Evolutionary conservation across 2,329 filamentous ascomycete species (phyloP).

Genomic region (Fusarium domesticum): DNA sequence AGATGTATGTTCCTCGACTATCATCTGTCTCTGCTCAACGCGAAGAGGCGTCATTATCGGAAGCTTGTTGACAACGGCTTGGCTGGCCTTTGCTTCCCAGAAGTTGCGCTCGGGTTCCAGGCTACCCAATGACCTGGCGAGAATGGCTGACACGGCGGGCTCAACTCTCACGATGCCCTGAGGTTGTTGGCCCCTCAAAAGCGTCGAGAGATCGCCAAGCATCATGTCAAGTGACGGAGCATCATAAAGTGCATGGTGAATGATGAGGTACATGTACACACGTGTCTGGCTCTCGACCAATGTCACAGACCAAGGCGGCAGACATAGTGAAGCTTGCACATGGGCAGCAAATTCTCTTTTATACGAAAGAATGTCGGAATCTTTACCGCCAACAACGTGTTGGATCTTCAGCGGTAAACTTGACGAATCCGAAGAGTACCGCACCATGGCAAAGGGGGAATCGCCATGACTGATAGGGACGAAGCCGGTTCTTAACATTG

Average conservation of each 20-base stretch:
- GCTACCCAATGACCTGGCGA: constrained; percentile 33
- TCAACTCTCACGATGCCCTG: constrained; percentile 28
- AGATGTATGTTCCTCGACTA: constrained; percentile 35
- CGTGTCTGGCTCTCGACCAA: constrained; percentile 37
- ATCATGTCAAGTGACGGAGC: constrained; percentile 68
- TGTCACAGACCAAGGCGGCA: constrained; percentile 62
- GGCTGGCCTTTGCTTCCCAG: constrained; percentile 58
- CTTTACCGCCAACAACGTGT: background rate
- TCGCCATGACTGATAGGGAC: constrained; percentile 56
- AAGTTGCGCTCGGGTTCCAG: constrained; percentile 47
- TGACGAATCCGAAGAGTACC: constrained; percentile 40
- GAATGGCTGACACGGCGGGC: constrained; percentile 40
- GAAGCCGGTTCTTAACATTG: constrained; percentile 77
- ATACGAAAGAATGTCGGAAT: constrained; percentile 39
- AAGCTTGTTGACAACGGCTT: constrained; percentile 64
- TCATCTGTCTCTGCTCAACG: constrained; percentile 33
- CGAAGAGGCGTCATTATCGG: constrained; percentile 68
- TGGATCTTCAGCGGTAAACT: constrained; percentile 12
- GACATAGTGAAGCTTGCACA: constrained; percentile 45
- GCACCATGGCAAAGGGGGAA: constrained; percentile 71
- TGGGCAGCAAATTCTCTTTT: constrained; percentile 30
- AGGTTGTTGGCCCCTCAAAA: constrained; percentile 24
- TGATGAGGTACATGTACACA: constrained; percentile 43
- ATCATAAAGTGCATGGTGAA: constrained; percentile 86
- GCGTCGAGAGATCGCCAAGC: constrained; percentile 53